Evolutionary conservation across 2,329 filamentous ascomycete species (phyloP), one percentile per base, ranked within the genome.

Genomic region (Dothistroma septosporum): DNA sequence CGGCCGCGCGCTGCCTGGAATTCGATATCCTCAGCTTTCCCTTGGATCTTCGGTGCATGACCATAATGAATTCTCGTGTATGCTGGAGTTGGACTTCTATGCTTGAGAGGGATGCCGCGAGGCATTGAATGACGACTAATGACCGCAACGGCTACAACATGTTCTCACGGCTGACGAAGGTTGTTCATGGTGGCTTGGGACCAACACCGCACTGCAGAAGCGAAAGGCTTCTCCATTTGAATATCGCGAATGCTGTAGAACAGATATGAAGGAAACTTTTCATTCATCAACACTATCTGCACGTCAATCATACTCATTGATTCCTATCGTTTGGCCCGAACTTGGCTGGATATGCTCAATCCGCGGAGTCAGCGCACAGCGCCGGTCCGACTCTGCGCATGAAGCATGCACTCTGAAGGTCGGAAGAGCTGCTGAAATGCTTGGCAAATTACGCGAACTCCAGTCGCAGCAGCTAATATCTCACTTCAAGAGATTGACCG

Each of bases 101-200:
- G 16, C 21, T 28, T 19, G 57, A 59, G 57, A 59, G 37, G 57
- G 47, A 50, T 59, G 57, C 57, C 57, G 57, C 57, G 41, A 59
- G 57, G 57, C 57, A 59, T 59, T 54, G 44, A 37, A 46, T 58
- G 48, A 58, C 56, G 56, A 50, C 44, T 57, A 50, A 57, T 28
- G 55, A 55, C 33, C 24, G 53, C 33, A 41, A 55, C 22, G 53
- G 35, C 53, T 55, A 55, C 33, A 41, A 53, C 16, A n/a, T 53
- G 16, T 35, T 53, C n/a, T 10, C 50, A 35, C 31, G 50, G n/a
- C 32, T 41, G 53, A 44, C n/a, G 19, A 6, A 35, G 2, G 1
- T n/a, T 33, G 9, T 50, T 11, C 10, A 21, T n/a, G 22, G 24
- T 28, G 47, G 47, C 41, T 8, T 44, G 33, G 14, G 33, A 44